Conservation (phyloP, 1,139 yeast species). For the Candida sp. region DNA sequence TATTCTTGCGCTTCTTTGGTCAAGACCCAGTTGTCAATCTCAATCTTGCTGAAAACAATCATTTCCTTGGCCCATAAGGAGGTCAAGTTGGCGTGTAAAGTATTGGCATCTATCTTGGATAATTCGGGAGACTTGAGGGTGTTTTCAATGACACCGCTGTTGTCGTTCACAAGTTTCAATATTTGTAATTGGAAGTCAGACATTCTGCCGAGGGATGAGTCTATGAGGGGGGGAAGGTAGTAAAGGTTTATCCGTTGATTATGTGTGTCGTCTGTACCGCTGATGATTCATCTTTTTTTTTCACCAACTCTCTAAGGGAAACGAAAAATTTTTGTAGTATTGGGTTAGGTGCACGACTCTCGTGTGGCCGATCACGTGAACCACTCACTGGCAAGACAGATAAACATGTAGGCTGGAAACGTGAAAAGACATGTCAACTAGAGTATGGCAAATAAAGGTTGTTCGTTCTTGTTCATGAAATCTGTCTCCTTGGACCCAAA, state of each 20-base stretch:
- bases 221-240: too few species aligned
- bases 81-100: constrained; percentile 74
- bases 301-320: constrained; percentile 1
- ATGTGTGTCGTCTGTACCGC: background rate
- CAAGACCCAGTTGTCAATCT: constrained; percentile 75
- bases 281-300: constrained; percentile 2
- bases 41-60: constrained; percentile 76
- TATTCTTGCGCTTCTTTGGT: constrained; percentile 87
- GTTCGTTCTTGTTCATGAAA: too few species aligned
- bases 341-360: background rate
- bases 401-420: background rate
- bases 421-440: too few species aligned
- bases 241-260: too few species aligned
- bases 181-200: constrained; percentile 61
- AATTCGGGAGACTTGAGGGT: constrained; percentile 61
- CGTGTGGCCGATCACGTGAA: background rate
- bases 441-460: too few species aligned
- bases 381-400: background rate
- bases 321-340: background rate
- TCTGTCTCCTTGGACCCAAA: background rate
- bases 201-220: constrained; percentile 43
- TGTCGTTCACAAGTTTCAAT: constrained; percentile 63
- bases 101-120: constrained; percentile 38
- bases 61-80: constrained; percentile 87
- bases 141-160: constrained; percentile 61